Percentiles rank a stretch among this genome's conserved stretches.
These are phyloP conservation scores for Carpinus fangiana DNA, from an alignment of 306 rosid genomes.

Conservation along the genomic window DNA sequence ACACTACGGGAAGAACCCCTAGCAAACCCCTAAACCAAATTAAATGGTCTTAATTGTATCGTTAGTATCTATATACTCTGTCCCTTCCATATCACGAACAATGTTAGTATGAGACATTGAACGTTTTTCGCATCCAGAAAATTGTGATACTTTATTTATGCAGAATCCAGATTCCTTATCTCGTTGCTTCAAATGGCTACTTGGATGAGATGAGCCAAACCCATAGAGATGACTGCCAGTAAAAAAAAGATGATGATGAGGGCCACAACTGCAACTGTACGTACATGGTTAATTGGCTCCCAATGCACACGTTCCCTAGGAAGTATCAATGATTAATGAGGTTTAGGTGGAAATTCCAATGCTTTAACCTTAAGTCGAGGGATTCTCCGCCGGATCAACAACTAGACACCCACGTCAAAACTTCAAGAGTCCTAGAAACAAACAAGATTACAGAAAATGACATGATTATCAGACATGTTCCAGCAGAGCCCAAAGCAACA, in stretches of 20 bases:
- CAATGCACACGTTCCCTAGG: not conserved
- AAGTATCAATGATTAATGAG: conserved; percentile 7
- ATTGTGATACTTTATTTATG: not conserved
- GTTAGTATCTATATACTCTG: too few relatives aligned
- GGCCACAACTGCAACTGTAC: not conserved
- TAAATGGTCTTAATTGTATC: too few relatives aligned
- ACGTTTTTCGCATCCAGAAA: not conserved
- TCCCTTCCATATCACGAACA: too few relatives aligned
- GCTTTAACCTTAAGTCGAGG: conserved; percentile 9
- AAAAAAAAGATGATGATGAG: not conserved
- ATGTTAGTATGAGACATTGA: not conserved
- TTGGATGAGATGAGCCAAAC: not conserved
- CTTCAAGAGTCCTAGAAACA: too few relatives aligned
- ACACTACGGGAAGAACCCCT: too few relatives aligned
- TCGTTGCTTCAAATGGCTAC: not conserved
- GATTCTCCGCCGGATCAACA: conserved; percentile 26
- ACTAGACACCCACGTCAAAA: not conserved
- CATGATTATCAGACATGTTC: not conserved
- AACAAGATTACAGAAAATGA: not conserved
- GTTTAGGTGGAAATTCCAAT: conserved; percentile 21
- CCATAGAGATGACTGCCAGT: not conserved
- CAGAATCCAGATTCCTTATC: not conserved
- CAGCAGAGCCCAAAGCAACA: not conserved
- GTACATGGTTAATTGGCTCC: not conserved
- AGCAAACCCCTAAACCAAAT: too few relatives aligned